Evolutionary conservation across 495 filamentous ascomycete genomes (phyloP), one percentile per base, ranked within the genome.

Genomic region (Cudoniella acicularis): DNA sequence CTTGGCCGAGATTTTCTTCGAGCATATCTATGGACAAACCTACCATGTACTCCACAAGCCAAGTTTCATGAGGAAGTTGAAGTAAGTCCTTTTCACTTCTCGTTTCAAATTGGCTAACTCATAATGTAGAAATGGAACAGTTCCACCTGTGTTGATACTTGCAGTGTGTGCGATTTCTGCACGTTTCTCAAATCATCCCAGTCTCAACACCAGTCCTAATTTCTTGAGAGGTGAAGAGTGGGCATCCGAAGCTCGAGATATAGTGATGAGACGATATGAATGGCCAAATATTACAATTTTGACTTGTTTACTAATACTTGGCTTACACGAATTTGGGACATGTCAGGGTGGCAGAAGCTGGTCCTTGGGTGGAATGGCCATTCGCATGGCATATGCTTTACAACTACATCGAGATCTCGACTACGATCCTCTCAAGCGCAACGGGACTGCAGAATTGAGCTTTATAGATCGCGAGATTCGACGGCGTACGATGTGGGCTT

Each of bases 1-100:
- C 71, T 78, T 98, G 3, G 86, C 93, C 13, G 92, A 97, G 70
- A 87, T 96, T 0, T 98, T 92, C 71, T 98, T 98, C 66, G 93
- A 97, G 65, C 95, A 88, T 64, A 78, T 98, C 2, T 98, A 98
- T 69, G 94, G 94, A 20, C 94, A 98, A 68, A 87, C 90, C 3
- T 98, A 97, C 69, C 89, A 92, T 59, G 74, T 98, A n/a, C 82
- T 98, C 26, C 94, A 98, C 70, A 97, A 96, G 68, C 92, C 93
- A 18, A 97, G 92, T 64, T 98, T 91, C 69, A 96, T 97, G 86
- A 81, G 93, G 56, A 87, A 88, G 62, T 75, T 95, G 59, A 80
- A 79, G 85, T 87, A 74, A 36, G 78, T 73, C 8, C 20, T 10
- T 6, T 8, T 17, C n/a, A 10, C 20, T 17, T 10, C 11, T 52